These are phyloP conservation scores for Chaetomium strumarium DNA, from an alignment of 2,329 filamentous ascomycete genomes.

Conservation along the genomic window DNA sequence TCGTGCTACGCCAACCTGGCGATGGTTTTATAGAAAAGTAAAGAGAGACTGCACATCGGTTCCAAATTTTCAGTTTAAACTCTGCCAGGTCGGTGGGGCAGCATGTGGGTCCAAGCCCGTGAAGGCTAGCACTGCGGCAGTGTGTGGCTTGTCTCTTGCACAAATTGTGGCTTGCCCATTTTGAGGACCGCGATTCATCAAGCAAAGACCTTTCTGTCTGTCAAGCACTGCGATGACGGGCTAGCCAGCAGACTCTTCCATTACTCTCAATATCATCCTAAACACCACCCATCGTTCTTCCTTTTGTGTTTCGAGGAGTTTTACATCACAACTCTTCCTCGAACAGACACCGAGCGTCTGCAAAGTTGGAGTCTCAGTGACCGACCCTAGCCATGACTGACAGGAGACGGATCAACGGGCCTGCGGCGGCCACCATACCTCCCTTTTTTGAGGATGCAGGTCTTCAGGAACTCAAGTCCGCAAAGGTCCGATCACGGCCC, in stretches of 20 bases:
- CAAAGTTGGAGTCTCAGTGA: not conserved
- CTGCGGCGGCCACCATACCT: slow-evolving; percentile 67
- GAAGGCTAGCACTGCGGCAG: too few relatives aligned
- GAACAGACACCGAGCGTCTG: not conserved
- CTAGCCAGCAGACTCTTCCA: not conserved
- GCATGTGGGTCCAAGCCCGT: slow-evolving; percentile 2
- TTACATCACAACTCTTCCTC: too few relatives aligned
- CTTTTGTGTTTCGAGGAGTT: not conserved
- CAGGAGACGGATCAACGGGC: slow-evolving; percentile 84
- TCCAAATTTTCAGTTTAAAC: slow-evolving; percentile 18
- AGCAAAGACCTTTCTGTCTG: not conserved
- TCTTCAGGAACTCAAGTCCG: slow-evolving; percentile 43
- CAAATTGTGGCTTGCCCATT: slow-evolving; percentile 5
- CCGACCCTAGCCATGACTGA: slow-evolving; percentile 57
- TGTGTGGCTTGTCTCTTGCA: slow-evolving; percentile 1
- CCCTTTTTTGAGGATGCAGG: slow-evolving; percentile 50
- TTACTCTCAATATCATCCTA: not conserved
- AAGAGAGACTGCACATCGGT: slow-evolving; percentile 6
- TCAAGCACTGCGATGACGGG: not conserved
- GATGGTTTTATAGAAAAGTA: not conserved
- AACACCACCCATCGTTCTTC: not conserved
- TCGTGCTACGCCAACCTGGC: too few relatives aligned
- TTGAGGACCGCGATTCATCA: not conserved
- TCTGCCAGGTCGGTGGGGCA: slow-evolving; percentile 4
- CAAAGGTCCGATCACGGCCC: slow-evolving; percentile 49